These are phyloP conservation scores for Populus alba DNA, from an alignment of 345 rosid species.

Conservation along the genomic window DNA sequence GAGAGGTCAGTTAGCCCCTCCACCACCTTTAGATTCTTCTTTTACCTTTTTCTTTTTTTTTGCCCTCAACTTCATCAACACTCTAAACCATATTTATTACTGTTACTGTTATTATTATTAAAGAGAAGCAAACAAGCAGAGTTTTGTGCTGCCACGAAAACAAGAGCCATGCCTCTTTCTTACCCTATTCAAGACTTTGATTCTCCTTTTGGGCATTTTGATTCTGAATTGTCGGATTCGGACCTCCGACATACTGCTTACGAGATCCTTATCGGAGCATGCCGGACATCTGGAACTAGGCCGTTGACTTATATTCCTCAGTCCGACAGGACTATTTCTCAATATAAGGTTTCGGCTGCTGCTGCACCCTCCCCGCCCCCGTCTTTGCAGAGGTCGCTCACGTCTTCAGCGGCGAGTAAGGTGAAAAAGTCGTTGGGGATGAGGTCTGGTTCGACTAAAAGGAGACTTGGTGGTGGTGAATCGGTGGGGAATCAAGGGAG, in stretches of 20 bases:
- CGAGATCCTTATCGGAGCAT: slow-evolving; percentile 30
- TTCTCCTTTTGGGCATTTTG: slow-evolving; percentile 20
- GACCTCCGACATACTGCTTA: slow-evolving; percentile 32
- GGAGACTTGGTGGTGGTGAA: slow-evolving; percentile 37
- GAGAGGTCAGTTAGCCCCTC: not conserved
- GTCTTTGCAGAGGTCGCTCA: slow-evolving; percentile 32
- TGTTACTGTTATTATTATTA: too few species aligned
- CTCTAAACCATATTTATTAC: too few species aligned
- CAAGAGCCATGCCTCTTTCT: not conserved
- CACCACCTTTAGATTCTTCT: not conserved
- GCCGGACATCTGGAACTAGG: slow-evolving; percentile 28
- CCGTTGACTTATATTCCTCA: slow-evolving; percentile 28
- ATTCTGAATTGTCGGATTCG: slow-evolving; percentile 13
- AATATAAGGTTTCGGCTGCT: not conserved
- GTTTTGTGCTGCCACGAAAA: too few species aligned
- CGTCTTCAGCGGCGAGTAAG: slow-evolving; percentile 30
- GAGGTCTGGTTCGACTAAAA: slow-evolving; percentile 13
- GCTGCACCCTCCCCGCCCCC: not conserved
- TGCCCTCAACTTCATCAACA: not conserved
- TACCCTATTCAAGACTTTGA: slow-evolving; percentile 11
- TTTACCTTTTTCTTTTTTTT: not conserved
- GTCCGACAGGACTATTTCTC: slow-evolving; percentile 11
- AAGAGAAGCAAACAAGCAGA: too few species aligned
- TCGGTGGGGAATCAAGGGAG: slow-evolving; percentile 24
- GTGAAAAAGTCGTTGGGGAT: slow-evolving; percentile 33